These are phyloP conservation scores for Leccinum pallidistipes DNA, from an alignment of 1,284 basidiomycete species.

Conservation along the genomic window DNA sequence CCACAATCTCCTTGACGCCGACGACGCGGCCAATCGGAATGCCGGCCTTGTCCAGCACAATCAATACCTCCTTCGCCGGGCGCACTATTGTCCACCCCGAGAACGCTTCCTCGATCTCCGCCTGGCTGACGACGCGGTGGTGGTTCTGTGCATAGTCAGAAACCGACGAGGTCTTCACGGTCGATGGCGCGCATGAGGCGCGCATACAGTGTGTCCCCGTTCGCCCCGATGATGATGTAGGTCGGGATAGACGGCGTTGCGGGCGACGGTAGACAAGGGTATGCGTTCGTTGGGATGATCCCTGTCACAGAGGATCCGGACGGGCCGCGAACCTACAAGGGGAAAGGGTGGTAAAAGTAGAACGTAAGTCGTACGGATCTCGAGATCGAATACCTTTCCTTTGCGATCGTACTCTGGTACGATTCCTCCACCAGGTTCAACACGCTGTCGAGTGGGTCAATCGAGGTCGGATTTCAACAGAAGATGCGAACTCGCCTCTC, in stretches of 20 bases:
- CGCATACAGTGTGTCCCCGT: constrained; percentile 66
- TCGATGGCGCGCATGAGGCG: constrained; percentile 61
- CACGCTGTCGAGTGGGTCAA: constrained; percentile 43
- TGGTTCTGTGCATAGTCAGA: constrained; percentile 58
- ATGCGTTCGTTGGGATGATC: constrained; percentile 72
- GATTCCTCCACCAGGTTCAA: constrained; percentile 72
- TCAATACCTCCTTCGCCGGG: constrained; percentile 46
- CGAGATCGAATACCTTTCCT: constrained; percentile 44
- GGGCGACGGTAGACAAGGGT: constrained; percentile 56
- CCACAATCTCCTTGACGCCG: constrained; percentile 59
- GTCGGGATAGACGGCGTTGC: constrained; percentile 42
- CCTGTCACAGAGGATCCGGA: constrained; percentile 73
- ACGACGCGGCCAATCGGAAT: constrained; percentile 66
- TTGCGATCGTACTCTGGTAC: constrained; percentile 75
- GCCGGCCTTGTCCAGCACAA: constrained; percentile 43
- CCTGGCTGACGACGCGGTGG: constrained; percentile 56
- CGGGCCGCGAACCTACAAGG: constrained; percentile 56
- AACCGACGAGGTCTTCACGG: constrained; percentile 57
- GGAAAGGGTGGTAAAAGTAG: background rate
- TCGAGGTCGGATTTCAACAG: background rate
- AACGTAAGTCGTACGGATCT: background rate
- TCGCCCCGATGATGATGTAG: constrained; percentile 69
- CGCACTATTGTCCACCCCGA: constrained; percentile 53
- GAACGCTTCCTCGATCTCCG: constrained; percentile 64
- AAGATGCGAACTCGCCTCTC: constrained; percentile 49